Evolutionary conservation across 2,329 filamentous ascomycete species (phyloP).

Genomic region (Fusarium sp.): DNA sequence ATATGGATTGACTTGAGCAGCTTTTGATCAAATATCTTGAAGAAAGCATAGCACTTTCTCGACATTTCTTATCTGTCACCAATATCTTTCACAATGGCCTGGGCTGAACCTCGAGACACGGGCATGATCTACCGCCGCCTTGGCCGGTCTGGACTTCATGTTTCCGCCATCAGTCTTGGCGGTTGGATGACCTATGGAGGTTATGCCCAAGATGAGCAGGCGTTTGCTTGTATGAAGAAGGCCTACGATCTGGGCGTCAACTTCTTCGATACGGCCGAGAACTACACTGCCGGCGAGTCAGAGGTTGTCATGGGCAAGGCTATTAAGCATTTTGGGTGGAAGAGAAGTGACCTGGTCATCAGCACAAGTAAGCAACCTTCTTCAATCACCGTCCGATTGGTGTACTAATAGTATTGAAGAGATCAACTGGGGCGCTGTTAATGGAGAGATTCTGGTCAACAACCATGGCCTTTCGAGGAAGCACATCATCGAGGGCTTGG

Average conservation of each 20-base stretch:
- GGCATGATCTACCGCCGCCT: constrained; percentile 59
- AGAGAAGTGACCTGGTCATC: constrained; percentile 70
- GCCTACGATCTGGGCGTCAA: constrained; percentile 72
- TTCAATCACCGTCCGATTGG: accelerated
- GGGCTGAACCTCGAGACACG: constrained; percentile 57
- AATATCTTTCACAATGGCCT: constrained; percentile 51
- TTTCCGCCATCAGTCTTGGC: constrained; percentile 74
- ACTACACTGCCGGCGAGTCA: constrained; percentile 70
- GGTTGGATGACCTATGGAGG: constrained; percentile 76
- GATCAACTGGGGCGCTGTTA: constrained; percentile 74
- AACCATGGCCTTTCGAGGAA: constrained; percentile 75
- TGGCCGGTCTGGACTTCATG: constrained; percentile 70
- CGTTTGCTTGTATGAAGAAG: constrained; percentile 71
- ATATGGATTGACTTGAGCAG: neutral
- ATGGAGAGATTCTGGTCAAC: constrained; percentile 72
- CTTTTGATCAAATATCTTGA: neutral
- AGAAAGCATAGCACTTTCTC: neutral
- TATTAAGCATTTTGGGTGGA: constrained; percentile 71
- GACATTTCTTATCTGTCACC: constrained; percentile 4
- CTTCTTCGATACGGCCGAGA: constrained; percentile 73
- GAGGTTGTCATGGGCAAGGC: constrained; percentile 73
- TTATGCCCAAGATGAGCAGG: constrained; percentile 71
- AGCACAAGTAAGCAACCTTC: constrained; percentile 59
- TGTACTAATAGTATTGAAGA: constrained; percentile 43
- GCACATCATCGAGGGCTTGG: constrained; percentile 69